phyloP scores from a whole-genome alignment of 2,329 filamentous ascomycete species.

The Beauveria bassiana region DNA sequence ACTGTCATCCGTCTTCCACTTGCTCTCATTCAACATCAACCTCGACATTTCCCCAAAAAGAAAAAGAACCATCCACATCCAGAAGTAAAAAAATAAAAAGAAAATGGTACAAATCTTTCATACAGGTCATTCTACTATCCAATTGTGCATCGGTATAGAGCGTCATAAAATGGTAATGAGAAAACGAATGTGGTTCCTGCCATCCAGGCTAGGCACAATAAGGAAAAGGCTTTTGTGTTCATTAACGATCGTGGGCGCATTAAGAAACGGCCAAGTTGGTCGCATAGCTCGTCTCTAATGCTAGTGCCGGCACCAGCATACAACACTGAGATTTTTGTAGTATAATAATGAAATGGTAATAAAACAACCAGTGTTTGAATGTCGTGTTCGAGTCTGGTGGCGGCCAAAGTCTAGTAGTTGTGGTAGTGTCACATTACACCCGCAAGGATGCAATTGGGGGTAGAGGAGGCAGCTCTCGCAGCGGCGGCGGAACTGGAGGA shows the following conservation, averaged over 20 bases:
- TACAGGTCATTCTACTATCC: constrained; percentile 4
- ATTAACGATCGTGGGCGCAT: constrained; percentile 1
- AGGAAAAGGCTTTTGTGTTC: constrained; percentile 1
- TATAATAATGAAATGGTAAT: neutral
- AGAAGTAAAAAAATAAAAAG: neutral
- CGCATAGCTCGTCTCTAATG: neutral
- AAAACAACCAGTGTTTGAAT: neutral
- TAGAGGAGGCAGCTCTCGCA: constrained; percentile 46
- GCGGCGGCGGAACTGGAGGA: constrained; percentile 47
- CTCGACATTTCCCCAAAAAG: neutral
- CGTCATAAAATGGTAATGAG: neutral
- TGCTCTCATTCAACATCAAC: neutral
- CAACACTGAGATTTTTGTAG: neutral
- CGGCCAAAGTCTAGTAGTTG: neutral
- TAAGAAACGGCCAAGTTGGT: neutral
- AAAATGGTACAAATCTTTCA: neutral
- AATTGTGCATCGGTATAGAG: neutral
- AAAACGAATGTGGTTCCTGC: neutral
- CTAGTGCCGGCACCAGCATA: constrained; percentile 5
- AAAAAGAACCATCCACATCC: too few species aligned
- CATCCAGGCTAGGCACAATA: neutral
- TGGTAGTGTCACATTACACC: neutral
- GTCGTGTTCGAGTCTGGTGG: neutral
- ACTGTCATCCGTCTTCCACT: neutral
- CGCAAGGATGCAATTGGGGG: constrained; percentile 24